Evolutionary conservation across 441 rosid genomes (phyloP), one percentile per base, ranked within the genome.

Genomic region (Populus tomentosa): DNA sequence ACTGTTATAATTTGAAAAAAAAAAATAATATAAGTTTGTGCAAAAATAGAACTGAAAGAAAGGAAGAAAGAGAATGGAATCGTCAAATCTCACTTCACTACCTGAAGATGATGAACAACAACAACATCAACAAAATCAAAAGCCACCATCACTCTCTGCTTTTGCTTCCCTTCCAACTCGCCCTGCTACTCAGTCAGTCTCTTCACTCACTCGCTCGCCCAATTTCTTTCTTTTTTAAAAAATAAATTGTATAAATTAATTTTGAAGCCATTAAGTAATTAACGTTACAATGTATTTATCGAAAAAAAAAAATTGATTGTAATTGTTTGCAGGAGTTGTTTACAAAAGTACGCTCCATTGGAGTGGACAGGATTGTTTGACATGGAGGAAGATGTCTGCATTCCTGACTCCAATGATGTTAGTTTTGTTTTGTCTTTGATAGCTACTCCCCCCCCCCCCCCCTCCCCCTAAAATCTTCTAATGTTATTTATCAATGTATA

Each of bases 351-450:
- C 84, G 78, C 92, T 70, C 92, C 99, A 50, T 66, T 89, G 42
- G 95, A 91, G 42, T 92, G 98, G 99, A 69, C 36, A 20, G 81
- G 71, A 33, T 92, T 86, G 79, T 96, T 92, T 78, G 97, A 94
- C 56, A 81, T 80, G 77, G 97, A 94, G 88, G 89, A 88, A 76
- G 97, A 96, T 86, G 69, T 96, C 78, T 79, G 80, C 77, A 86
- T 94, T 72, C 80, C 94, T 5, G 89, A 87, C 33, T 84, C 97
- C 2, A 80, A 88, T 23, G 95, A 92, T 86, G 99, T 92, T 75
- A 82, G 89, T 84, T 33, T 80, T 78, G 38, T 42, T 69, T 71
- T 13, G 14, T 24, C n/a, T 66, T 26, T 71, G 33, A 67, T 24
- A 3, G 28, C 11, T 65, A 23, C 24, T 26, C 61, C 0, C 30